phyloP scores from a whole-genome alignment of 306 rosid species.

The Lithocarpus polystachyus region DNA sequence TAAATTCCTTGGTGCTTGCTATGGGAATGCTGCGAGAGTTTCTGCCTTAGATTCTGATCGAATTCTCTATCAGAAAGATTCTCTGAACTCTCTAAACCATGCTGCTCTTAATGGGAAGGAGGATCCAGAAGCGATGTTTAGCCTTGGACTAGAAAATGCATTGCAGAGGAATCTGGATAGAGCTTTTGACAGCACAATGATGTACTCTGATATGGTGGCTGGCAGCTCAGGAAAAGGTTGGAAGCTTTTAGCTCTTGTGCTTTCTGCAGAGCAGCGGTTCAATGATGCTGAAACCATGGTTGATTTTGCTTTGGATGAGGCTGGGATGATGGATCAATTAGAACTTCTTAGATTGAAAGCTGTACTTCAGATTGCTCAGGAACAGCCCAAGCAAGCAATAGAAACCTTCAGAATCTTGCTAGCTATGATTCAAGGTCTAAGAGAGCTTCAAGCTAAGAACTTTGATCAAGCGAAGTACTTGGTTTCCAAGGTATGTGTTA shows the following conservation, averaged over 20 bases:
- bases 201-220: slow-evolving; percentile 55
- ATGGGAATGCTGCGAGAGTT: slow-evolving; percentile 67
- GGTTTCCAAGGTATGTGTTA: slow-evolving; percentile 49
- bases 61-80: slow-evolving; percentile 49
- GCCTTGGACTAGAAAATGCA: slow-evolving; percentile 77
- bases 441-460: slow-evolving; percentile 45
- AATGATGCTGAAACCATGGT: slow-evolving; percentile 75
- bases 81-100: slow-evolving; percentile 52
- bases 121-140: slow-evolving; percentile 55
- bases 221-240: slow-evolving; percentile 70
- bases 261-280: slow-evolving; percentile 76
- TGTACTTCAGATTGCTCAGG: slow-evolving; percentile 69
- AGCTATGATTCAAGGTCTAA: slow-evolving; percentile 63
- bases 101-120: slow-evolving; percentile 41
- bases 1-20: slow-evolving; percentile 72
- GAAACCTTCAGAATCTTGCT: slow-evolving; percentile 88
- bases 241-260: slow-evolving; percentile 67
- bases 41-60: slow-evolving; percentile 81
- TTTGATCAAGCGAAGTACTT: slow-evolving; percentile 29
- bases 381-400: slow-evolving; percentile 86
- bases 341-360: slow-evolving; percentile 82
- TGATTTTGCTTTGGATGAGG: slow-evolving; percentile 83
- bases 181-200: slow-evolving; percentile 59
- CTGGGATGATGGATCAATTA: slow-evolving; percentile 60
- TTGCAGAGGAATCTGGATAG: slow-evolving; percentile 69